phyloP scores from a whole-genome alignment of 106 monocot species.

The Xerophyta viscosa region DNA sequence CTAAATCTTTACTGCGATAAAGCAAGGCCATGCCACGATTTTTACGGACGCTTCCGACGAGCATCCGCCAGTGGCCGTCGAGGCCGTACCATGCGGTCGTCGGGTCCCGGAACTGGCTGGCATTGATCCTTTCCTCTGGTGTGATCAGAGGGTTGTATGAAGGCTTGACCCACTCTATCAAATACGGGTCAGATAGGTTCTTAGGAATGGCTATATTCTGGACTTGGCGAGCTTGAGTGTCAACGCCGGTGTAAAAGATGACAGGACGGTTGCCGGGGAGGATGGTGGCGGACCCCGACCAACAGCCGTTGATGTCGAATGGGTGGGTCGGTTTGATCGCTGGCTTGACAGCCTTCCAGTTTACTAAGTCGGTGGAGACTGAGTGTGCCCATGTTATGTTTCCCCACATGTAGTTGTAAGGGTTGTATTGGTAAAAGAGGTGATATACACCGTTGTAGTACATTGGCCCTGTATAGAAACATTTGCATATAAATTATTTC shows the following conservation, averaged over 20 bases:
- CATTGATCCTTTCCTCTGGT: conserved; percentile 26
- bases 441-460: conserved; percentile 85
- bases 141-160: conserved; percentile 70
- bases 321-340: conserved; percentile 55
- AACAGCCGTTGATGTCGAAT: conserved; percentile 73
- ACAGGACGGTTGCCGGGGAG: conserved; percentile 51
- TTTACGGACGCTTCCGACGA: conserved; percentile 28
- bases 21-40: conserved; percentile 24
- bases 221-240: conserved; percentile 36
- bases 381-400: conserved; percentile 90
- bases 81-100: conserved; percentile 65
- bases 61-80: conserved; percentile 33
- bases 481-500: neutral
- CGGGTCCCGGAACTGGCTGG: conserved; percentile 63
- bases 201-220: conserved; percentile 80
- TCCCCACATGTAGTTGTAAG: conserved; percentile 52
- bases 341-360: conserved; percentile 50
- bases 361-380: conserved; percentile 63
- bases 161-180: conserved; percentile 72
- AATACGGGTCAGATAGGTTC: conserved; percentile 68
- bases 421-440: conserved; percentile 91
- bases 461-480: conserved; percentile 44
- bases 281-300: conserved; percentile 90
- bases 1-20: conserved; percentile 66
- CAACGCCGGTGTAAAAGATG: conserved; percentile 82